These are phyloP conservation scores for Eucalyptus caleyi DNA, from an alignment of 345 rosid genomes.

Conservation along the genomic window DNA sequence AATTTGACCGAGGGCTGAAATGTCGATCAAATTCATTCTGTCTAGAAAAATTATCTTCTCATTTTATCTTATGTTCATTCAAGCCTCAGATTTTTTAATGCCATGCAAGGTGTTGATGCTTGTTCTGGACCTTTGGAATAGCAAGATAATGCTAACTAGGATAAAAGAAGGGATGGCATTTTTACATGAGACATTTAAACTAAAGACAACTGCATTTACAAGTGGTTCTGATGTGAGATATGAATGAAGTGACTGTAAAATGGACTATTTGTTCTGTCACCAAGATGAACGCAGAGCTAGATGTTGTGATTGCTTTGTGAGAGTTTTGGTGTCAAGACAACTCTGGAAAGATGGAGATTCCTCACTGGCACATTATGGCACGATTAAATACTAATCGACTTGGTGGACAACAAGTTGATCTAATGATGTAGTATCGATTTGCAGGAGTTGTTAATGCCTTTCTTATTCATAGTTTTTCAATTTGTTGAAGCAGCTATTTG, in stretches of 20 bases:
- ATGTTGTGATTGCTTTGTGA: neutral
- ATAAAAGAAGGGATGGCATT: neutral
- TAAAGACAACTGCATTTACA: too few species aligned
- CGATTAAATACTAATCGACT: neutral
- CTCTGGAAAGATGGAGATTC: neutral
- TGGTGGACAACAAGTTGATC: neutral
- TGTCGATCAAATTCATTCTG: fast-evolving
- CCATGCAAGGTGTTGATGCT: too few species aligned
- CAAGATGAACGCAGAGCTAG: neutral
- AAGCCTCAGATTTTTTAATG: fast-evolving
- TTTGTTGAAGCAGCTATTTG: too few species aligned
- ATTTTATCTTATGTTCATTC: too few species aligned
- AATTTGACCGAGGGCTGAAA: too few species aligned
- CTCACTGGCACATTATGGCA: neutral
- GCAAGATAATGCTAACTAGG: too few species aligned
- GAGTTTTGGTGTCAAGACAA: neutral
- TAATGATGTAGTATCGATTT: neutral
- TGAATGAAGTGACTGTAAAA: neutral
- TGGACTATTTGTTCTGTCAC: neutral
- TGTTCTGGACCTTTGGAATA: neutral
- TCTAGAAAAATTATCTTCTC: too few species aligned
- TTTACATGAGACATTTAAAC: neutral
- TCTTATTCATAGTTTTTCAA: too few species aligned
- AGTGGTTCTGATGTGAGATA: neutral
- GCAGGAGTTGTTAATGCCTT: neutral